Base-by-base conservation (phyloP, 768 basidiomycete genomes). In the Kwoniella sp. region DNA sequence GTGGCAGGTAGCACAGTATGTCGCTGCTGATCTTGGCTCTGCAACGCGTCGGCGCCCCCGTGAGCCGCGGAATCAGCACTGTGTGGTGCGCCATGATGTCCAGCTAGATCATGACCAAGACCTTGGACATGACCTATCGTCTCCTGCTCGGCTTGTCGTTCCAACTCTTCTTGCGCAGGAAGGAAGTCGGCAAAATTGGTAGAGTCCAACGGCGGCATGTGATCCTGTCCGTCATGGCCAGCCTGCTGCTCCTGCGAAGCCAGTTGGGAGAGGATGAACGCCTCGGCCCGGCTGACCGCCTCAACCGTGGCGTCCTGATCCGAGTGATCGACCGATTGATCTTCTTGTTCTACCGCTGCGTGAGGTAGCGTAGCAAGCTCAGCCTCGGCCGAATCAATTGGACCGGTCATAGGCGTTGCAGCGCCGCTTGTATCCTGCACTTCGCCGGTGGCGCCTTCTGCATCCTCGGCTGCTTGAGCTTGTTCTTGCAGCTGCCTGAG, bases 101-200 rank as follows among this genome's bases (percentile, higher is more conserved):
- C n/a, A n/a, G n/a, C n/a, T n/a, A n/a, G n/a, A n/a, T n/a, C n/a
- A 4, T 27, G 20, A 14, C 26, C 26, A 1, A 26, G 1, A 9
- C 37, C 41, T 32, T 49, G 53, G 1, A n/a, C n/a, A n/a, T n/a
- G n/a, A n/a, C n/a, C n/a, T n/a, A n/a, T n/a, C n/a, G n/a, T n/a
- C n/a, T 44, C 28, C 26, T 46, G 37, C 8, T 28, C 38, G 2
- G 39, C 47, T 10, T 56, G 53, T n/a, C 53, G 31, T 27, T 48
- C 47, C 19, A 57, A 33, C 20, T 48, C 50, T 29, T 47, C 58
- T 40, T 48, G 47, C n/a, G 53, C 51, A 34, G 59, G 59, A 26
- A 60, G 29, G 25, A 60, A 56, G 25, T 56, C 59, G 5, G 49
- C 55, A 31, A 60, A 60, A 3, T 40, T 42, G 19, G 53, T 51